Base-by-base conservation (phyloP, 2,329 filamentous ascomycete genomes). In the Bertia moriformis region DNA sequence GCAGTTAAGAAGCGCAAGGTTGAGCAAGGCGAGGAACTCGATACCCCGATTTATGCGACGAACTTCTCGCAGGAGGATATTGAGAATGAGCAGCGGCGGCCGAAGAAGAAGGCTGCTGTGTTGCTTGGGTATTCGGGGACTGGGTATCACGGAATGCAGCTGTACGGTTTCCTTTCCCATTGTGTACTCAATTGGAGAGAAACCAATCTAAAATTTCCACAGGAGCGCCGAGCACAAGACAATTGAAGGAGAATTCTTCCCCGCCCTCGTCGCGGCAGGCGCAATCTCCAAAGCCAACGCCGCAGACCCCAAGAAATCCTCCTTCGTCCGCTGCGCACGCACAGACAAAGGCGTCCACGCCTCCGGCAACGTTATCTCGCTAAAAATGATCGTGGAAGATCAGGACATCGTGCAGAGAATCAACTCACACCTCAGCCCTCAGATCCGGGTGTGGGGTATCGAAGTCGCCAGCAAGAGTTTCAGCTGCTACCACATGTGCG, bases 301-400 rank as follows among this genome's bases (percentile, higher is more conserved):
- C 17, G 79, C 93, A 49, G 91, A 98, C 54, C 91, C 89, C 3
- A 93, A 93, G 59, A 98, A 98, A 61, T 93, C 87, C 2, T 88
- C 86, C 39, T 73, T 98, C 37, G 84, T 94, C 40, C 81, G 91
- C 46, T 98, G 91, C 58, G 91, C 91, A 3, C 73, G 91, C 45
- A 98, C 91, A 0, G 91, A 98, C 63, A 98, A 96, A 66, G 91
- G 91, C 40, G 89, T 96, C 2, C 89, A 96, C 57, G 89, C 89
- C 1, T 89, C 89, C 1, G 91, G 89, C 39, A 96, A 96, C 53
- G 80, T 96, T 51, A 85, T 96, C 44, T 94, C 86, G 20, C 59
- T 96, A 51, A 98, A 98, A 64, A 68, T 98, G 49, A 96, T 98
- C 50, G 80, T 95, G 37, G 89, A 96, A 59, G 89, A 96, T 42